Percentiles rank a stretch among this genome's conserved stretches.
Conservation (phyloP, 78 protist species). For the Dictyostelium firmibasis region DNA sequence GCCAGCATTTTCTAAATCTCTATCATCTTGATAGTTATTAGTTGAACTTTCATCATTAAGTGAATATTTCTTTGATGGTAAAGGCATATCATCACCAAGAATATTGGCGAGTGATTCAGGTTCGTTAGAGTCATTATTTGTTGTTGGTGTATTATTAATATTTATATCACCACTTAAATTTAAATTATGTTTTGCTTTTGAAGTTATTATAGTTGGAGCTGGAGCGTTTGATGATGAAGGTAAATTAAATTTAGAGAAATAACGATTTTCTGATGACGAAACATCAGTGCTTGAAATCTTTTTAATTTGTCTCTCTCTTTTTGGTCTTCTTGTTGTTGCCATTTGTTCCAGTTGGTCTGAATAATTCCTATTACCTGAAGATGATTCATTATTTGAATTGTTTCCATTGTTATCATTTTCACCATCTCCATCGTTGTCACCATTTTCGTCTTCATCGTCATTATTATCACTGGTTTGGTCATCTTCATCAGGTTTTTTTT, state of each 20-base stretch:
- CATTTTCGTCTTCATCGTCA: background rate
- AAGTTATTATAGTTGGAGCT: conserved; percentile 18
- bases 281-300: conserved; percentile 26
- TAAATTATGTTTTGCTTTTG: background rate
- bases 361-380: background rate
- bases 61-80: background rate
- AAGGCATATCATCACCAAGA: background rate
- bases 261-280: conserved; percentile 10
- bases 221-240: background rate
- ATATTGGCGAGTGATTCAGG: background rate
- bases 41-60: background rate
- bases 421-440: background rate
- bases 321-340: background rate
- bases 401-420: background rate
- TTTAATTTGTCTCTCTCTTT: background rate
- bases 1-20: background rate
- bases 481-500: background rate
- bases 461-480: background rate
- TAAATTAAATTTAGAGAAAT: conserved; percentile 51
- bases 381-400: background rate
- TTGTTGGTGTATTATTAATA: background rate
- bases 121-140: background rate
- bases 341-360: background rate
- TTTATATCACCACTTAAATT: background rate
- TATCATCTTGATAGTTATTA: background rate